A percentile compares a stretch with the other conserved stretches of the same genome.
phyloP scores from a whole-genome alignment of 495 filamentous ascomycete species.

The Penicillium taxi region DNA sequence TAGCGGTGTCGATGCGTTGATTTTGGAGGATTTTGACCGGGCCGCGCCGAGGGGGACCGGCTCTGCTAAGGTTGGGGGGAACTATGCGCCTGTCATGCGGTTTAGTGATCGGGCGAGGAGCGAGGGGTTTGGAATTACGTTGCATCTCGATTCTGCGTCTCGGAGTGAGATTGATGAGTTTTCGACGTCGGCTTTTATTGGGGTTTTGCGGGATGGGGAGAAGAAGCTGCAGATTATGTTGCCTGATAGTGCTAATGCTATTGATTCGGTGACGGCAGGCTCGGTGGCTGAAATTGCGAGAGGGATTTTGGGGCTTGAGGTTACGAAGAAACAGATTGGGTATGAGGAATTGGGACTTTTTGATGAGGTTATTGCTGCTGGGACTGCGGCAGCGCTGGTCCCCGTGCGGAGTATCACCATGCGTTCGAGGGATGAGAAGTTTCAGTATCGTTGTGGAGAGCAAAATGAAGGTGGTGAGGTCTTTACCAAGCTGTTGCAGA shows the following conservation, averaged over 20 bases:
- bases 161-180: conserved; percentile 84
- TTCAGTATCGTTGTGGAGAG: conserved; percentile 53
- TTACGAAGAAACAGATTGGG: conserved; percentile 46
- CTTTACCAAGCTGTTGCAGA: conserved; percentile 59
- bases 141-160: conserved; percentile 76
- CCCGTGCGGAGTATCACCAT: conserved; percentile 84
- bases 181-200: conserved; percentile 79
- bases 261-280: conserved; percentile 72
- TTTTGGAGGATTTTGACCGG: conserved; percentile 60
- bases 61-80: conserved; percentile 49
- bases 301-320: conserved; percentile 57
- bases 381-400: conserved; percentile 86
- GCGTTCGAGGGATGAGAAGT: conserved; percentile 54
- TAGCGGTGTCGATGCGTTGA: conserved; percentile 68
- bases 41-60: conserved; percentile 48
- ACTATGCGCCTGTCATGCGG: conserved; percentile 63
- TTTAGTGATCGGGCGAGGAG: conserved; percentile 67
- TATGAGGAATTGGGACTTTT: conserved; percentile 74
- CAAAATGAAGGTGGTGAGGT: conserved; percentile 67
- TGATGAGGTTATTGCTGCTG: conserved; percentile 81
- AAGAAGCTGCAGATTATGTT: conserved; percentile 63
- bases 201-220: conserved; percentile 48
- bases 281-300: conserved; percentile 60
- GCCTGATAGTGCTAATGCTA: conserved; percentile 72
- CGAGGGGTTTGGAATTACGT: conserved; percentile 75